Base-by-base conservation (phyloP, 179 eudicot species). In the Silene coronaria region DNA sequence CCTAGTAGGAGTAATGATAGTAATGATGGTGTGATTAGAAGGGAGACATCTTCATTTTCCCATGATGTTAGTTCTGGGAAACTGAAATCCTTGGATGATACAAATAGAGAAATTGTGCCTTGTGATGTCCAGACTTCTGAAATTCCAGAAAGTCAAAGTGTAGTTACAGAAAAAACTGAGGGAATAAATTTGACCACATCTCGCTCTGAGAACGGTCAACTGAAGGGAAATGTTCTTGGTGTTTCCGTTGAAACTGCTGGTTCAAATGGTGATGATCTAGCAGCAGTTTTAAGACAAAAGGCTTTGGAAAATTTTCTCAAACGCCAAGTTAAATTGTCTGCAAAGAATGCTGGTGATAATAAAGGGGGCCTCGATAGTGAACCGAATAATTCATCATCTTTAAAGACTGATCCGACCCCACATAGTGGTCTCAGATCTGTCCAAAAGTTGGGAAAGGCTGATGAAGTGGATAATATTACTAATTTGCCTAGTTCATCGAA, bases 291-390 rank as follows among this genome's bases (percentile, higher is more conserved):
- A 84, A 86, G 97, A 80, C 85, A 87, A 59, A 90, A 86, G 81
- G 98, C 98, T 36, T 83, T 94, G 87, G 97, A 92, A 77, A 94
- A 94, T 84, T 80, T 94, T 65, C 86, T 73, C 81, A 92, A 86
- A 77, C 89, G 83, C 71, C 87, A 82, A 61, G 87, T 84, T 16
- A 85, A 80, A 22, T 42, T 27, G 22, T 76, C 84, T 57, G 70
- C 78, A 57, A 85, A 82, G 64, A 62, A 60, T 77, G 69, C 77
- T 6, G 61, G 42, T 45, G 76, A 68, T 71, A 68, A 38, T 34
- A 83, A 71, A 76, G 80, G 8, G 62, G 73, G 26, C 45, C 61
- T 6, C 60, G 77, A 74, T 53, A 76, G 42, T 61, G 75, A 79
- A 69, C 78, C 79, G 73, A 86, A 84, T 17, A 64, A 27, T 48